Base-by-base conservation (phyloP, 1,284 basidiomycete species). In the Ustilago tritici region DNA sequence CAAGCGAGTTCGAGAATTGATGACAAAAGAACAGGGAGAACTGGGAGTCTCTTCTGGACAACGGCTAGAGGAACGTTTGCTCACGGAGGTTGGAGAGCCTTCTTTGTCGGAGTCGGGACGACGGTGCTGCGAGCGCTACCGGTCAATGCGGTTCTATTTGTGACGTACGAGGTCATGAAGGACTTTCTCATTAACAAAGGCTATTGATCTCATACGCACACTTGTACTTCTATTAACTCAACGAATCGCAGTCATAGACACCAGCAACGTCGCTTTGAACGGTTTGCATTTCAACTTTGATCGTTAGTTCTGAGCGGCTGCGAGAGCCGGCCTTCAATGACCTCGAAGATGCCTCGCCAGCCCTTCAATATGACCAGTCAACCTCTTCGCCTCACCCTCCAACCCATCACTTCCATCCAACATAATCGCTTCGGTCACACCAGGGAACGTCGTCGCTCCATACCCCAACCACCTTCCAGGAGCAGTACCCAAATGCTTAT, bases 381-480 rank as follows among this genome's bases (percentile, higher is more conserved):
- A 66, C 11, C 84, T 52, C 19, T 38, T 56, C 11, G 81, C 72
- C 61, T 86, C 84, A 8, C 56, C 3, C 55, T 75, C 60, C 28
- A 83, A 58, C 9, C 75, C 77, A 0, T 71, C 31, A 0, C 82
- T 82, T 11, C 64, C 62, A 55, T 87, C 86, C 15, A 87, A 71
- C 50, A 84, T 82, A 47, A 87, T 76, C 17, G 82, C 81, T 65
- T 95, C 94, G 1, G 92, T 93, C 52, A 95, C 88, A 17, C 90
- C 93, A 8, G 94, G 95, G 82, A 95, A 89, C 2, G 93, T 93
- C 1, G 93, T 94, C 9, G 93, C 93, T 36, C 93, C 94, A 82
- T 96, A 95, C 4, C 94, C 87, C 35, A 94, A 89, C 91, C 92
- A 95, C 82, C 92, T 92, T 32, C 95, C 95, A 8, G 95, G 95